A percentile compares a stretch with the other conserved stretches of the same genome.
These are phyloP conservation scores for Meredithiella fracta DNA, from an alignment of 2,329 filamentous ascomycete genomes.

Conservation along the genomic window DNA sequence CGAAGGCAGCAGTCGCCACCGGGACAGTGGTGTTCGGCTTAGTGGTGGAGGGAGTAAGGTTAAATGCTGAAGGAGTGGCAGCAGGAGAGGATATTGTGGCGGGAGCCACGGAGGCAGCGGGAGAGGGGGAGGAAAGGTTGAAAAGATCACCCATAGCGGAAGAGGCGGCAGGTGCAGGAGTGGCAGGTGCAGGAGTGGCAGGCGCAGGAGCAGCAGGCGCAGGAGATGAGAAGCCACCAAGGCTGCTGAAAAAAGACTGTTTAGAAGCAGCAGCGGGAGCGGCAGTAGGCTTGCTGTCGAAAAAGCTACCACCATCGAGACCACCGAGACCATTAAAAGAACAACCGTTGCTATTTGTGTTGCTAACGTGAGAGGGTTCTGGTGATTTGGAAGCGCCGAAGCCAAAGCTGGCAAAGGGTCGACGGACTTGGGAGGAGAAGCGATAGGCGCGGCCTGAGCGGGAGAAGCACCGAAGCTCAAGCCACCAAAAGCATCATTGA, in stretches of 20 bases:
- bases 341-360: constrained; percentile 14
- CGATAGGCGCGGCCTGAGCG: constrained; percentile 20
- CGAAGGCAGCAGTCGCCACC: constrained; percentile 17
- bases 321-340: constrained; percentile 28
- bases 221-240: constrained; percentile 49
- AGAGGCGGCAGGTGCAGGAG: constrained; percentile 30
- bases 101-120: constrained; percentile 23
- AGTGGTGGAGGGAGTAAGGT: constrained; percentile 41
- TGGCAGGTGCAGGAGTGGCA: constrained; percentile 25
- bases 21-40: constrained; percentile 25
- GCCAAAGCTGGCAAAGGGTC: constrained; percentile 44
- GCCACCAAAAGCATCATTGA: constrained; percentile 57
- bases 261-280: constrained; percentile 29
- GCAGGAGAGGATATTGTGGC: constrained; percentile 24
- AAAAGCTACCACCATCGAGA: constrained; percentile 64
- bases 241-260: constrained; percentile 37
- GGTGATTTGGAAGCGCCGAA: constrained; percentile 22
- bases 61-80: constrained; percentile 55
- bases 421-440: constrained; percentile 26
- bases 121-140: constrained; percentile 46
- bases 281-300: constrained; percentile 43
- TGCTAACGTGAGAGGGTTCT: constrained; percentile 22
- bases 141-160: constrained; percentile 65
- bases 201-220: constrained; percentile 26
- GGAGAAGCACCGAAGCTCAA: constrained; percentile 24